Evolutionary conservation across 176 grass and related monocot species (phyloP).

Genomic region (Cenchrus americanus): DNA sequence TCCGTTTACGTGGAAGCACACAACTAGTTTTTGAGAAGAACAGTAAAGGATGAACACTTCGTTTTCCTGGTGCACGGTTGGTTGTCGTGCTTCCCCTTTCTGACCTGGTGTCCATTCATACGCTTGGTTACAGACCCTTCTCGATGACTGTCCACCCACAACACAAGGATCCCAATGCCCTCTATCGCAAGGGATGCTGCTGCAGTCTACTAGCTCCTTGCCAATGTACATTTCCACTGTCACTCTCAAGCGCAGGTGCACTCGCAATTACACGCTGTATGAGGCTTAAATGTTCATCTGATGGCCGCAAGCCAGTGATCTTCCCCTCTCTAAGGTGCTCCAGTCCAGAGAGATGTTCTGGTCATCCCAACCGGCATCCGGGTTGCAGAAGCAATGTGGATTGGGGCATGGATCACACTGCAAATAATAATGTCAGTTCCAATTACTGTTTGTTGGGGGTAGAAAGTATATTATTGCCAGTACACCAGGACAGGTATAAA

Average conservation of each 20-base stretch:
- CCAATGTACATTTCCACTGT: not conserved
- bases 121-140: not conserved
- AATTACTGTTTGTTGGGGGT: not conserved
- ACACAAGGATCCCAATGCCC: slow-evolving; percentile 12
- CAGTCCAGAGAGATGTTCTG: not conserved
- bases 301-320: not conserved
- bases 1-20: not conserved
- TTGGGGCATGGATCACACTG: not conserved
- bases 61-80: not conserved
- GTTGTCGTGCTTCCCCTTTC: not conserved
- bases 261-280: not conserved
- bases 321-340: not conserved
- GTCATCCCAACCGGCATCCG: not conserved
- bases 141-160: not conserved
- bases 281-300: not conserved
- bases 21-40: not conserved
- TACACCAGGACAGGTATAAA: no score
- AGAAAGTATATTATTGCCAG: not conserved
- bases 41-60: not conserved
- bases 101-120: slow-evolving; percentile 17
- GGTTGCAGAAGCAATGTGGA: slow-evolving; percentile 6
- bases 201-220: slow-evolving; percentile 17
- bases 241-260: slow-evolving; percentile 15
- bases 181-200: slow-evolving; percentile 20
- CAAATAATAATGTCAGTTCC: not conserved